A percentile compares a stretch with the other conserved stretches of the same genome.
phyloP scores from a whole-genome alignment of 495 filamentous ascomycete species.

The Penicillium mononematosum region DNA sequence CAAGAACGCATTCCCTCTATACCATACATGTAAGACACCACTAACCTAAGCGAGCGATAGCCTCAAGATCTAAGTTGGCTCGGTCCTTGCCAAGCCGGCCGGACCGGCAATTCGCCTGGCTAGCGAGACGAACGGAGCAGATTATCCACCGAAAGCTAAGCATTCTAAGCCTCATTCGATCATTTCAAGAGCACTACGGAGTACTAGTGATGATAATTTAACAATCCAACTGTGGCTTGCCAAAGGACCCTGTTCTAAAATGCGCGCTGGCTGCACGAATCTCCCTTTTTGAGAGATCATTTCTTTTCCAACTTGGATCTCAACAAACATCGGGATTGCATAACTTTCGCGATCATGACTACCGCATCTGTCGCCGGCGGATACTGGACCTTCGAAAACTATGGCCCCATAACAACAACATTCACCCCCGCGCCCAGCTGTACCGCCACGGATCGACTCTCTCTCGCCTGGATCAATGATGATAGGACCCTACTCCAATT shows the following conservation, averaged over 20 bases:
- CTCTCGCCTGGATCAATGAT: background rate
- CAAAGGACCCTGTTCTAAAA: too few species aligned
- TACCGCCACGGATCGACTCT: background rate
- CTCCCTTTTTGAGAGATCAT: too few species aligned
- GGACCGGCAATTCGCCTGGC: conserved; percentile 2
- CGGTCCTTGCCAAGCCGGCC: conserved; percentile 16
- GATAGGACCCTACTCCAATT: background rate
- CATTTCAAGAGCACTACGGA: background rate
- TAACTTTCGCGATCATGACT: background rate
- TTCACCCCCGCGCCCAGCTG: conserved; percentile 15
- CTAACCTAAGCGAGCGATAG: too few species aligned
- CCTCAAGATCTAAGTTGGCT: too few species aligned
- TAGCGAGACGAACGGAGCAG: conserved; percentile 10
- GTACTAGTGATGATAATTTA: background rate
- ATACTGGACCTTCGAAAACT: conserved; percentile 14
- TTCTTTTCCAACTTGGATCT: background rate
- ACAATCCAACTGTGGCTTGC: background rate
- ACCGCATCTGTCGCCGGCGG: conserved; percentile 3
- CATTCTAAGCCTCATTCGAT: conserved; percentile 12
- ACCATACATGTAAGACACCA: too few species aligned
- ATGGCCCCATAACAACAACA: conserved; percentile 12
- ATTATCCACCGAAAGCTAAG: conserved; percentile 1
- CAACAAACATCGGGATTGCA: background rate
- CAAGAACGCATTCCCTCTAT: too few species aligned
- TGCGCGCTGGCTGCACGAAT: too few species aligned